Evolutionary conservation across 1,284 basidiomycete species (phyloP), one percentile per base, ranked within the genome.

Genomic region (Moesziomyces antarcticus): DNA sequence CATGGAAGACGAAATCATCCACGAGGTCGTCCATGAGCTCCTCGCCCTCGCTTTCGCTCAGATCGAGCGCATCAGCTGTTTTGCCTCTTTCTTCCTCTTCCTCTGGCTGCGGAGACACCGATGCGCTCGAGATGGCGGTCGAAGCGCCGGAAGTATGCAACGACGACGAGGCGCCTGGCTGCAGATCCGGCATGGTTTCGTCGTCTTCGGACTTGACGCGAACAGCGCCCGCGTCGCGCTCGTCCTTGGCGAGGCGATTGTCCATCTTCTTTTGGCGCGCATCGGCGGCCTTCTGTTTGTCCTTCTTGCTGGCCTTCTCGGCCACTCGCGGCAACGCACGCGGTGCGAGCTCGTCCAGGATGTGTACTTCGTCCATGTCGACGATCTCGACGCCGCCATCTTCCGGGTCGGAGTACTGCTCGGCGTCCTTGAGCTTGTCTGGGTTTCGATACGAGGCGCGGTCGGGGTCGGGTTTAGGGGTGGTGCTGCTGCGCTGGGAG

Each of bases 341-440:
- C 0, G 93, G 93, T 3, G 93, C 93, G 87, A 92, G 92, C 88
- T 91, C 94, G 82, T 93, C 92, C 87, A 96, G 89, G 60, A 88
- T 86, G 46, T 88, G 86, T 14, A 97, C 91, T 59, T 90, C 87
- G 58, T 92, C 90, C 87, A 97, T 93, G 80, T 96, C 93, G 52
- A 97, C 64, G 30, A 78, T 73, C 27, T 69, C 69, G 10, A 76
- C 56, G n/a, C 70, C 76, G 18, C 73, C 79, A 13, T 77, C 77
- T 48, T 76, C 75, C 10, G 50, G 56, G 27, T 72, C 73, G 13
- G 59, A 71, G 50, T 71, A 73, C 48, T 73, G 66, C 53, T 78
- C 71, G n/a, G 63, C 56, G 11, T 77, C 74, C 35, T 67, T 63
- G 44, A 77, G 62, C 60, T 64, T 73, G 41, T 77, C 72, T 21